These are phyloP conservation scores for Pistacia integerrima DNA, from an alignment of 345 rosid species.

Conservation along the genomic window DNA sequence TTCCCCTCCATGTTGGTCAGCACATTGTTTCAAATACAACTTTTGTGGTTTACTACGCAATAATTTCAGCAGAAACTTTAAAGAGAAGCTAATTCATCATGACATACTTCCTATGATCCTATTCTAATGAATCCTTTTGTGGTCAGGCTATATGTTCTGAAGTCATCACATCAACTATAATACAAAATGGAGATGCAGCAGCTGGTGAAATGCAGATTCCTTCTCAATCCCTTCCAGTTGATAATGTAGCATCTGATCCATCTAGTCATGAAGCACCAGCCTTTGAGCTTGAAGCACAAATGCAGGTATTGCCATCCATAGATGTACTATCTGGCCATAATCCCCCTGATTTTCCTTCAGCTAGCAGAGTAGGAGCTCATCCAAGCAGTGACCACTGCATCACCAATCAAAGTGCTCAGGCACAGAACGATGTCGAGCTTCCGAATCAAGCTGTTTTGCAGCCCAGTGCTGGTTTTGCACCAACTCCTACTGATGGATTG, in stretches of 20 bases:
- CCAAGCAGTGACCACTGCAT: constrained; percentile 19
- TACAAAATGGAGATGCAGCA: constrained; percentile 31
- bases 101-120: background rate
- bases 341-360: constrained; percentile 21
- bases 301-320: constrained; percentile 14
- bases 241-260: constrained; percentile 16
- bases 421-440: constrained; percentile 18
- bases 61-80: constrained; percentile 9
- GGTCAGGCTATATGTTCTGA: constrained; percentile 33
- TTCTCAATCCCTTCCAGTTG: constrained; percentile 11
- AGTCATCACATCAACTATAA: constrained; percentile 34
- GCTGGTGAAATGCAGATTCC: constrained; percentile 24
- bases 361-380: constrained; percentile 23
- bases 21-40: background rate
- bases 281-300: constrained; percentile 17
- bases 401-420: constrained; percentile 9
- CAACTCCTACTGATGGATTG: constrained; percentile 13
- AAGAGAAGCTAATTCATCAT: background rate
- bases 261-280: background rate
- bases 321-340: constrained; percentile 14
- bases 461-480: constrained; percentile 15
- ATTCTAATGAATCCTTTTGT: constrained; percentile 7
- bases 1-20: background rate
- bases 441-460: constrained; percentile 19
- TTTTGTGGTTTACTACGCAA: background rate